Conservation (phyloP, 2,329 filamentous ascomycete genomes). For the Neocucurbitaria cava region DNA sequence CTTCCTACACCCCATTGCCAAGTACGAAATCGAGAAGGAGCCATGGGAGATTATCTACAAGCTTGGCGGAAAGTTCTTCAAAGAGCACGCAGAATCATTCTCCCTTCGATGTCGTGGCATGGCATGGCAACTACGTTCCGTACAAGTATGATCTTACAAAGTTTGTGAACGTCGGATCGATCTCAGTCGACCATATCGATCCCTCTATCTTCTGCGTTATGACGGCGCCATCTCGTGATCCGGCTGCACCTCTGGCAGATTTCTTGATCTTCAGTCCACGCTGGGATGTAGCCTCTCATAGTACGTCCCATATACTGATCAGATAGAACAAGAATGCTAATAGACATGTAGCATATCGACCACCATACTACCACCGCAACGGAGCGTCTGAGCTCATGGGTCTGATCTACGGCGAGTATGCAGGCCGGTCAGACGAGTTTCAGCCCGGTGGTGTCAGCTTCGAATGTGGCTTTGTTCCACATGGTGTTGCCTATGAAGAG, state of each 20-base stretch:
- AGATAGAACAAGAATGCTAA: constrained; percentile 1
- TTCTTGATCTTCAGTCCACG: constrained; percentile 71
- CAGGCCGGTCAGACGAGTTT: constrained; percentile 59
- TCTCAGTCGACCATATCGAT: constrained; percentile 79
- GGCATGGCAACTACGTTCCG: constrained; percentile 78
- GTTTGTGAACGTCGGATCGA: constrained; percentile 76
- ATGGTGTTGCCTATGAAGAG: constrained; percentile 65
- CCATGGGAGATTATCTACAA: constrained; percentile 57
- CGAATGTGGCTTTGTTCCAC: constrained; percentile 75
- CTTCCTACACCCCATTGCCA: constrained; percentile 75
- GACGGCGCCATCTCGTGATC: constrained; percentile 63
- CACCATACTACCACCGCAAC: constrained; percentile 70
- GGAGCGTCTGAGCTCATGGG: constrained; percentile 73
- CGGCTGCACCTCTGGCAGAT: constrained; percentile 69
- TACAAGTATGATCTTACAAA: constrained; percentile 83
- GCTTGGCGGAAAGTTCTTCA: constrained; percentile 71
- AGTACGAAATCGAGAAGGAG: constrained; percentile 62
- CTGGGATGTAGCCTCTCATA: constrained; percentile 67
- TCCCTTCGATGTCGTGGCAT: constrained; percentile 80
- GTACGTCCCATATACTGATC: constrained; percentile 8
- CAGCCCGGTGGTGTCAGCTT: constrained; percentile 67
- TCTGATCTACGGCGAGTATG: constrained; percentile 66
- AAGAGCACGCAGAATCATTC: constrained; percentile 71
- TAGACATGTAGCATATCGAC: constrained; percentile 28
- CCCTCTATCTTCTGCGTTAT: constrained; percentile 77